Evolutionary conservation across 2,329 filamentous ascomycete species (phyloP).

Genomic region (Alternaria postmessia): DNA sequence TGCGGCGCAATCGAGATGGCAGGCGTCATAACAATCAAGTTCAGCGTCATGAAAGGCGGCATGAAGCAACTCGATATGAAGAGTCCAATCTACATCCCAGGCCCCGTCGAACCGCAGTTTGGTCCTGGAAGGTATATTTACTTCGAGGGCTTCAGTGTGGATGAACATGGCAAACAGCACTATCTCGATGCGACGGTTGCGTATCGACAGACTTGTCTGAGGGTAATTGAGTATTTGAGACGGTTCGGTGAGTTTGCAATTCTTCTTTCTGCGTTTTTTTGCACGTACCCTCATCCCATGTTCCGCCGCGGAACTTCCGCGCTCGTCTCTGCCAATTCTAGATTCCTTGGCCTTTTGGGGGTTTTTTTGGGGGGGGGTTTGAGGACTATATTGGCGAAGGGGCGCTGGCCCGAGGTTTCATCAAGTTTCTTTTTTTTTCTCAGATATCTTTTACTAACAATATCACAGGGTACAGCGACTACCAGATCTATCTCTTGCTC

Average conservation of each 20-base stretch:
- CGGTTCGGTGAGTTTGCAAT: slow-evolving; percentile 65
- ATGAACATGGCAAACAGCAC: slow-evolving; percentile 87
- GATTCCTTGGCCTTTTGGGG: not conserved
- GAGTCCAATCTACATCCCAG: slow-evolving; percentile 83
- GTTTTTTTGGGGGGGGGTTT: too few relatives aligned
- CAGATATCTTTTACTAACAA: not conserved
- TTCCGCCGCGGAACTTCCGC: not conserved
- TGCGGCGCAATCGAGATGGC: slow-evolving; percentile 88
- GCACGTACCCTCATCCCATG: not conserved
- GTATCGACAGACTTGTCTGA: slow-evolving; percentile 81
- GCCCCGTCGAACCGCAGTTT: slow-evolving; percentile 88
- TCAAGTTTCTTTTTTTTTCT: not conserved
- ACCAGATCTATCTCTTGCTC: slow-evolving; percentile 86
- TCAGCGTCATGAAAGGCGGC: slow-evolving; percentile 84
- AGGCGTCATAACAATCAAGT: slow-evolving; percentile 88
- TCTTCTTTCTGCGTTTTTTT: not conserved
- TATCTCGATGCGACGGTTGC: slow-evolving; percentile 87
- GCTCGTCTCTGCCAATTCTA: not conserved
- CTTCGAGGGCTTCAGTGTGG: slow-evolving; percentile 90
- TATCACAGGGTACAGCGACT: slow-evolving; percentile 63
- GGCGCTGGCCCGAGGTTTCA: not conserved
- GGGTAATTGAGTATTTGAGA: slow-evolving; percentile 80
- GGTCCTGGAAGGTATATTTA: slow-evolving; percentile 82
- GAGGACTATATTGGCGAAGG: not conserved
- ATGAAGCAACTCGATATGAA: slow-evolving; percentile 78